Base-by-base conservation (phyloP, 1,284 basidiomycete species). In the Cutaneotrichosporon dermatis region DNA sequence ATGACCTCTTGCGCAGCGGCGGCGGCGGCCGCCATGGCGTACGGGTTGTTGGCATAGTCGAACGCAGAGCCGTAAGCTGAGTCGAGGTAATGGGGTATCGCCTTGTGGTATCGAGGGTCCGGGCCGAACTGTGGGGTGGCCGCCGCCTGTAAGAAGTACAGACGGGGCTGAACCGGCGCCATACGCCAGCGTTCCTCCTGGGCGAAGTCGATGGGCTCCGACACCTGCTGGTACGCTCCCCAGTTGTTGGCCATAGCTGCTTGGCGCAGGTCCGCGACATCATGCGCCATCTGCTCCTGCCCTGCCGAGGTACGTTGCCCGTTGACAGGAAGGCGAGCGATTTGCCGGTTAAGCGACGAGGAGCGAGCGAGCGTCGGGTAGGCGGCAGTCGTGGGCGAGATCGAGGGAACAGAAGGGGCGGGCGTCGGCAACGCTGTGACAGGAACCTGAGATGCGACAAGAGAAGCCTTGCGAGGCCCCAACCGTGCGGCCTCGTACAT, bases 81-180 rank as follows among this genome's bases (percentile, higher is more conserved):
- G 46, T 66, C 64, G 7, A 63, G 51, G 55, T 75, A 74, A 11
- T 70, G 72, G 4, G 75, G 65, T 36, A 73, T 73, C 4, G 70
- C 73, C 62, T 77, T 77, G 41, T 74, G 68, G 51, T 70, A 72
- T 3, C 67, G 68, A 6, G 71, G 71, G 50, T 74, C 74, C 12
- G 61, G 69, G 13, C 74, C 74, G 13, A 66, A 66, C 60, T 73
- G 73, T n/a, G 75, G 60, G 8, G 67, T 67, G 3, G 75, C 75
- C 2, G 75, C 72, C 4, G 73, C 66, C 12, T 70, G 67, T 41
- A 75, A 68, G 60, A 75, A 77, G 63, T 74, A 68, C 16, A 77
- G 63, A 44, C 74, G 72, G 62, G 72, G 62, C 56, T 64, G 62
- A 4, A 25, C 41, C 4, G 57, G 49, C 46, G 34, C 46, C 25